Percentiles rank a stretch among this genome's conserved stretches.
These are phyloP conservation scores for Spergularia azorica DNA, from an alignment of 179 eudicot genomes.

Conservation along the genomic window DNA sequence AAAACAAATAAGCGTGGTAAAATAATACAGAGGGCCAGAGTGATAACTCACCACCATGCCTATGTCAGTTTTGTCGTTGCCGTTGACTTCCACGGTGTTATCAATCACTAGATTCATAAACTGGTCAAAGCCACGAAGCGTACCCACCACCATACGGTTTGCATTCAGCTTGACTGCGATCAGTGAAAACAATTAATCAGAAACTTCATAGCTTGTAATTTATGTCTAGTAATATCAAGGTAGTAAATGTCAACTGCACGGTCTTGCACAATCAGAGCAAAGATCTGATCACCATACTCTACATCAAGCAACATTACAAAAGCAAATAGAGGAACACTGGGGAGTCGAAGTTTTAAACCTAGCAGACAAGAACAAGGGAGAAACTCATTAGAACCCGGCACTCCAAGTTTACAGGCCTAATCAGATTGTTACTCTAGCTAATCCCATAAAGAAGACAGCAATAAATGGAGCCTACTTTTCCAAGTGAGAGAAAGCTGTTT, in stretches of 20 bases:
- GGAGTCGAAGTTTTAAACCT: neutral
- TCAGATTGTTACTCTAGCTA: neutral
- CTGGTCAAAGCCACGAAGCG: conserved; percentile 83
- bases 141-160: conserved; percentile 65
- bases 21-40: neutral
- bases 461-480: too few relatives aligned
- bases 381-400: neutral
- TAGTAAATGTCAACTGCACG: neutral
- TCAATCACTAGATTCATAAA: conserved; percentile 89
- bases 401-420: neutral
- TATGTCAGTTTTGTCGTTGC: conserved; percentile 72
- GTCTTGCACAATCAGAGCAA: neutral
- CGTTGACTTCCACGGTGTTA: conserved; percentile 86
- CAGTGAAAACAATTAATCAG: neutral
- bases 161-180: conserved; percentile 77
- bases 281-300: neutral
- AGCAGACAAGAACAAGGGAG: neutral
- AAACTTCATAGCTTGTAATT: neutral
- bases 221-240: neutral
- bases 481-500: too few relatives aligned
- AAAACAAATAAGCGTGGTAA: neutral
- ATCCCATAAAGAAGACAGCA: too few relatives aligned
- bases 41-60: conserved; percentile 89
- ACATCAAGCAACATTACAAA: neutral
- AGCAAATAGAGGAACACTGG: neutral